Evolutionary conservation across 2,329 filamentous ascomycete species (phyloP).

Genomic region (Sporothrix pallida): DNA sequence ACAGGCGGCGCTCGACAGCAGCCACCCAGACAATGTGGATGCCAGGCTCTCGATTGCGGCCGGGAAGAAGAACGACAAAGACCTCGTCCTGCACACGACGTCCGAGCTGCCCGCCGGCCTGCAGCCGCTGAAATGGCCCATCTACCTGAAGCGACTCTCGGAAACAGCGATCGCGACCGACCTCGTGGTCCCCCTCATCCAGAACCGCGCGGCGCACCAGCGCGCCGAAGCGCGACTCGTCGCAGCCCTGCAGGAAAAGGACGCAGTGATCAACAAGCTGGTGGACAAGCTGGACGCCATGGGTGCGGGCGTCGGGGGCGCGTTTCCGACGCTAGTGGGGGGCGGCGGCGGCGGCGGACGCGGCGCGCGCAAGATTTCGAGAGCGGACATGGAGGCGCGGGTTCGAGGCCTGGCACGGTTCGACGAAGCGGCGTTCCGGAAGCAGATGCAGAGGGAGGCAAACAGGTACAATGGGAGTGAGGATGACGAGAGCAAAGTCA

Average conservation of each 20-base stretch:
- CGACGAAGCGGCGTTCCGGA: conserved; percentile 49
- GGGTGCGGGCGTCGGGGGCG: conserved; percentile 58
- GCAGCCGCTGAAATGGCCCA: conserved; percentile 67
- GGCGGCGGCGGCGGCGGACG: background rate
- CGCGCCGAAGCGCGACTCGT: conserved; percentile 53
- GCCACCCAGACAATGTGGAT: conserved; percentile 42
- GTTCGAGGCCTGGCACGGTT: conserved; percentile 61
- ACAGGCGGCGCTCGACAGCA: conserved; percentile 53
- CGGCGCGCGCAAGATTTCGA: conserved; percentile 54
- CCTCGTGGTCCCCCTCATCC: conserved; percentile 59
- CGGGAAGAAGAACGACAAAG: conserved; percentile 43
- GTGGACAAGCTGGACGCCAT: conserved; percentile 61
- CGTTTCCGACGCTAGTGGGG: conserved; percentile 54
- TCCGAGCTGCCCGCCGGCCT: conserved; percentile 68
- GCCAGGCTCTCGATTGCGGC: conserved; percentile 42
- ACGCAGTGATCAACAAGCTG: conserved; percentile 56
- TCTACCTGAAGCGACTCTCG: conserved; percentile 59
- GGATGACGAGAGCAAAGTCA: conserved; percentile 37
- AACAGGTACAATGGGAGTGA: background rate
- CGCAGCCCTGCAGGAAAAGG: conserved; percentile 55
- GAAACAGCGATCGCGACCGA: conserved; percentile 53
- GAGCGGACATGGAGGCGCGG: conserved; percentile 53
- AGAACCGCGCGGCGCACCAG: conserved; percentile 51
- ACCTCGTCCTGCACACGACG: conserved; percentile 60
- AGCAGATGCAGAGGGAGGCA: conserved; percentile 31